Evolutionary conservation across 2,329 filamentous ascomycete species (phyloP).

Genomic region (Sarocladium oryzae): DNA sequence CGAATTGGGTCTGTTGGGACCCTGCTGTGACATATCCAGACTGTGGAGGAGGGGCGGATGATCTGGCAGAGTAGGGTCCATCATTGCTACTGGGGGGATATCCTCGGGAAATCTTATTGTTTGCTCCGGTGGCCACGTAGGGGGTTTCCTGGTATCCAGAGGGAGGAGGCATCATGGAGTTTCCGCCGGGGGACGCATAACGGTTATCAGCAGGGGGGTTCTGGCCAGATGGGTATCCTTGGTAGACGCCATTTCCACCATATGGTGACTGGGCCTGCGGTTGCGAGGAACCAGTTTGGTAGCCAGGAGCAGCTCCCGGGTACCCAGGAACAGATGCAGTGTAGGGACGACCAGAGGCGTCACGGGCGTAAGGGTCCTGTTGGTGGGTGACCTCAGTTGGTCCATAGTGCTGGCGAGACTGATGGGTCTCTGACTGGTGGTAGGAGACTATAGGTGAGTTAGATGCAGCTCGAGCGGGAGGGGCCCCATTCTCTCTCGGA

Average conservation of each 20-base stretch:
- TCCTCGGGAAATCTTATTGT: constrained; percentile 21
- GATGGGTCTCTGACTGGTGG: constrained; percentile 46
- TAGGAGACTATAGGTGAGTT: constrained; percentile 54
- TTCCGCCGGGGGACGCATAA: constrained; percentile 9
- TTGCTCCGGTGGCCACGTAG: constrained; percentile 31
- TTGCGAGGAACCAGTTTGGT: constrained; percentile 17
- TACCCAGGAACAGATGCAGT: constrained; percentile 44
- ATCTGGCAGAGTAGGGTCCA: constrained; percentile 19
- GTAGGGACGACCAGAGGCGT: constrained; percentile 33
- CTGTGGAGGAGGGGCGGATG: constrained; percentile 24
- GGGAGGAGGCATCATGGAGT: constrained; percentile 18
- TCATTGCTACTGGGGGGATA: constrained; percentile 26
- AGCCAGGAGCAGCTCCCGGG: constrained; percentile 36
- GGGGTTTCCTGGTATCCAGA: constrained; percentile 19
- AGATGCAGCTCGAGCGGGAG: constrained; percentile 45
- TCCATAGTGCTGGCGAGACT: constrained; percentile 42
- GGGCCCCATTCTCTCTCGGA: constrained; percentile 43
- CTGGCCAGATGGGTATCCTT: constrained; percentile 15
- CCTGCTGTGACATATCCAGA: constrained; percentile 26
- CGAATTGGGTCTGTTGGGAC: constrained; percentile 25
- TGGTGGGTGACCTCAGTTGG: constrained; percentile 34
- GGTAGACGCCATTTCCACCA: constrained; percentile 23
- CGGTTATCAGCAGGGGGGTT: neutral
- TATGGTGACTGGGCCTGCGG: constrained; percentile 19
- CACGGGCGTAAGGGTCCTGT: constrained; percentile 31